Conservation (phyloP, 108 stramenopile genomes). For the Skeletonema menzelii region DNA sequence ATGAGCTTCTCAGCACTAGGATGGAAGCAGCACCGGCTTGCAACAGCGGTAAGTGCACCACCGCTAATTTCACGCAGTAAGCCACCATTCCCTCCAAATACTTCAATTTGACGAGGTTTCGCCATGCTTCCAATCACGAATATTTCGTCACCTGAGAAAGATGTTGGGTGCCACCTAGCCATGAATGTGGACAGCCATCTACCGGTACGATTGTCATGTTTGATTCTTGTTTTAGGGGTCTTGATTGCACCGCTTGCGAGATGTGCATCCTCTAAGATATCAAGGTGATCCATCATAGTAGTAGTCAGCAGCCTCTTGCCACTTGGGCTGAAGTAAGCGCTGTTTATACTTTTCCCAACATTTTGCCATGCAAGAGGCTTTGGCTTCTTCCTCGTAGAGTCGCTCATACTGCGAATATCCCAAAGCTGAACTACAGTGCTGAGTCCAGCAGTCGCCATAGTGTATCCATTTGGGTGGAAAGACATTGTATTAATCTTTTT, state of each 20-base stretch:
- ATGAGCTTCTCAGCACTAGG: slow-evolving; percentile 60
- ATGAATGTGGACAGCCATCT: slow-evolving; percentile 82
- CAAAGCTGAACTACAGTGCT: slow-evolving; percentile 65
- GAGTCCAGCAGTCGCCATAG: slow-evolving; percentile 67
- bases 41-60: slow-evolving; percentile 71
- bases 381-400: slow-evolving; percentile 27
- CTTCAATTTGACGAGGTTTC: slow-evolving; percentile 69
- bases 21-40: slow-evolving; percentile 86
- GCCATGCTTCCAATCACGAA: slow-evolving; percentile 83
- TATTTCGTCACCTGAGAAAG: slow-evolving; percentile 41
- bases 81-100: slow-evolving; percentile 52
- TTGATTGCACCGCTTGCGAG: slow-evolving; percentile 24
- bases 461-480: slow-evolving; percentile 74
- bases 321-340: slow-evolving; percentile 77
- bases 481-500: slow-evolving; percentile 87
- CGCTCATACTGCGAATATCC: slow-evolving; percentile 72
- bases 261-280: slow-evolving; percentile 67
- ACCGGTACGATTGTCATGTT: slow-evolving; percentile 84
- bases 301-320: slow-evolving; percentile 68
- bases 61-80: slow-evolving; percentile 58
- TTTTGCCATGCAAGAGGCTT: slow-evolving; percentile 51
- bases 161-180: slow-evolving; percentile 75
- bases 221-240: slow-evolving; percentile 52
- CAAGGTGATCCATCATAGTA: slow-evolving; percentile 60
- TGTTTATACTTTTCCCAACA: slow-evolving; percentile 67